These are phyloP conservation scores for Boletus speciosus DNA, from an alignment of 768 basidiomycete species.

Conservation along the genomic window DNA sequence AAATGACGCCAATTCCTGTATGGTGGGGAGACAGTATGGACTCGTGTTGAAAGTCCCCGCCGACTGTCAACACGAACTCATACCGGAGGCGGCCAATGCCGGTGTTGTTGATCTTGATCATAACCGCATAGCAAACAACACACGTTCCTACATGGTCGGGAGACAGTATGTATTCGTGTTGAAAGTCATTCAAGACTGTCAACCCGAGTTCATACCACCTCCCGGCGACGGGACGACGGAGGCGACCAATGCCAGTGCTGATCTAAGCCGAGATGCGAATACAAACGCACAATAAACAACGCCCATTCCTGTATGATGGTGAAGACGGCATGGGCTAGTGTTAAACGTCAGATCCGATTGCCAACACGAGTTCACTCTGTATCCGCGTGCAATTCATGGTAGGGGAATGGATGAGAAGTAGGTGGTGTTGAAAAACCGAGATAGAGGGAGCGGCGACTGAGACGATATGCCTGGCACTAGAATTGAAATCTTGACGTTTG, in stretches of 20 bases:
- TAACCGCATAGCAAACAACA: neutral
- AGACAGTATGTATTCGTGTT: neutral
- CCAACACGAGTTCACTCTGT: neutral
- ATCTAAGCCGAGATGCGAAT: neutral
- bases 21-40: neutral
- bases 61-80: neutral
- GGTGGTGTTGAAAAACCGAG: no score
- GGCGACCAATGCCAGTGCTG: neutral
- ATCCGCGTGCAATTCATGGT: neutral
- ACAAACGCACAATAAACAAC: neutral
- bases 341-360: neutral
- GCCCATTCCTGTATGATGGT: neutral
- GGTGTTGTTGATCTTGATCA: neutral
- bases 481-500: no score
- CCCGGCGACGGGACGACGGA: no score
- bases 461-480: no score
- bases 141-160: neutral
- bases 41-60: neutral
- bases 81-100: no score
- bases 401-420: no score
- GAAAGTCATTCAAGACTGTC: neutral
- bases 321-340: neutral
- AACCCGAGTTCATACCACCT: neutral
- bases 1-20: neutral
- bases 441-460: no score